Evolutionary conservation across 345 rosid genomes (phyloP).

Genomic region (Salix suchowensis): DNA sequence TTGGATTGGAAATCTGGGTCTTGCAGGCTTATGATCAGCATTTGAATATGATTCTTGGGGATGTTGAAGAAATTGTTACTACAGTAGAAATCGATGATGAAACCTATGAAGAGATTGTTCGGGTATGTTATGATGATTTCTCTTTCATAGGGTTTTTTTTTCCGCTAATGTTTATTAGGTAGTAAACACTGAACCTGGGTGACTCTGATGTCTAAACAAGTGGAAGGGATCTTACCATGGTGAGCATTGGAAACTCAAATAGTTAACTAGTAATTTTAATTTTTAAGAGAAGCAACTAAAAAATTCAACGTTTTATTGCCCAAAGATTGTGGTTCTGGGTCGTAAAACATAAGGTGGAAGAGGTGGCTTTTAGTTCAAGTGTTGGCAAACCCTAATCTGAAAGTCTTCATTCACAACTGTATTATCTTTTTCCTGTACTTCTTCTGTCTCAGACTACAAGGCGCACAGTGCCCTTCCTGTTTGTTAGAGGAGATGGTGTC

Average conservation of each 20-base stretch:
- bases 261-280: background rate
- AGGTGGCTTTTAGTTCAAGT: background rate
- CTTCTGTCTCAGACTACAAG: constrained; percentile 61
- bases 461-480: constrained; percentile 79
- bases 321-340: background rate
- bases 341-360: background rate
- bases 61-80: constrained; percentile 93
- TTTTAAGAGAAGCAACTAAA: no score
- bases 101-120: constrained; percentile 96
- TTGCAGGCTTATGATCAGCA: constrained; percentile 98
- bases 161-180: background rate
- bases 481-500: constrained; percentile 98
- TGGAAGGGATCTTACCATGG: no score
- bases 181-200: background rate
- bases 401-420: background rate
- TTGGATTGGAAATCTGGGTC: constrained; percentile 9
- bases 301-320: background rate
- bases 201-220: background rate
- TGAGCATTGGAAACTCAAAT: background rate
- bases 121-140: constrained; percentile 47
- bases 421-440: background rate
- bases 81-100: constrained; percentile 98
- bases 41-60: constrained; percentile 98
- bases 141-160: background rate
- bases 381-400: background rate